Evolutionary conservation across 345 rosid genomes (phyloP).

Genomic region (Laguncularia racemosa): DNA sequence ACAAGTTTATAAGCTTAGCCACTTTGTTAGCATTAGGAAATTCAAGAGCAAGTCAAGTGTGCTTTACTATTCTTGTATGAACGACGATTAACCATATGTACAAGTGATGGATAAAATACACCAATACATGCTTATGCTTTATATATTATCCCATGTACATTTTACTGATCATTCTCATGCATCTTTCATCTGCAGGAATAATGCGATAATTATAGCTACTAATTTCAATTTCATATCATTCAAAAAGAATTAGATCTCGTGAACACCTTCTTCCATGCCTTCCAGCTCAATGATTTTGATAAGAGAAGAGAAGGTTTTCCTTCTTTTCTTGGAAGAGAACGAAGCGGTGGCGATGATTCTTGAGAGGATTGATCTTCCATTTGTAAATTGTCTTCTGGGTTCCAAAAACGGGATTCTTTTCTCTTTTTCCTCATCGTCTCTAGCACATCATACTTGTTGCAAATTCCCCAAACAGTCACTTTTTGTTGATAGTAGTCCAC

Average conservation of each 20-base stretch:
- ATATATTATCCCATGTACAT: too few relatives aligned
- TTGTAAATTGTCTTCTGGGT: constrained; percentile 30
- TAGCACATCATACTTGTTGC: constrained; percentile 68
- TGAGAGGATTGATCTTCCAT: constrained; percentile 7
- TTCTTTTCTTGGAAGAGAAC: background rate
- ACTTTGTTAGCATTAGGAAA: background rate
- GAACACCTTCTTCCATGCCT: constrained; percentile 55
- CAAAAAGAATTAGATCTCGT: constrained; percentile 53
- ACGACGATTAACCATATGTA: too few relatives aligned
- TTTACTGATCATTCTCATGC: too few relatives aligned
- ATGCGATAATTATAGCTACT: too few relatives aligned
- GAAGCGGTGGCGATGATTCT: too few relatives aligned
- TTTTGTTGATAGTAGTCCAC: constrained; percentile 64
- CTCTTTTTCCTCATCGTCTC: constrained; percentile 57
- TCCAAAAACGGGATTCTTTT: constrained; percentile 77
- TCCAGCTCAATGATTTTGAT: constrained; percentile 53
- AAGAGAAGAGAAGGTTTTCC: constrained; percentile 18
- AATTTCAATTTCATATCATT: constrained; percentile 5
- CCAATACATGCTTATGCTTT: too few relatives aligned
- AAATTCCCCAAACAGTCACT: constrained; percentile 88
- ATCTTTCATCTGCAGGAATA: too few relatives aligned
- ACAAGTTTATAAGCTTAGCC: background rate
- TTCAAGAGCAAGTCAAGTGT: too few relatives aligned
- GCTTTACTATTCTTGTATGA: too few relatives aligned
- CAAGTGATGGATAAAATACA: too few relatives aligned